Base-by-base conservation (phyloP, 805 yeast genomes). In the Myxozyma monticola region DNA sequence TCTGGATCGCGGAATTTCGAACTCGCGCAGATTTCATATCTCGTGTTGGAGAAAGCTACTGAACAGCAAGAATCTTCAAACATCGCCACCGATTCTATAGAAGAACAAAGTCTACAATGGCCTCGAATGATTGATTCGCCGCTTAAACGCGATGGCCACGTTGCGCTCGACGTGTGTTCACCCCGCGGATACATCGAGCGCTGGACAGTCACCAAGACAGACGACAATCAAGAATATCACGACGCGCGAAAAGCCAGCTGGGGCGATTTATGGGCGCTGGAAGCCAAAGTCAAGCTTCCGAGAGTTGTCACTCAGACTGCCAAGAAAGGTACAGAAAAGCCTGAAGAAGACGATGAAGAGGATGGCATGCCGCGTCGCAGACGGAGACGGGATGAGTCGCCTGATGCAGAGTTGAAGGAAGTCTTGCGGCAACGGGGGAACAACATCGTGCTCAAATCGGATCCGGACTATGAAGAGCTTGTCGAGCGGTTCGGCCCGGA, bases 201-300 rank as follows among this genome's bases (percentile, higher is more conserved):
- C 51, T 89, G 97, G 96, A 83, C 83, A 14, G 78, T 93, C 1
- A 84, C 97, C 0, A 85, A 83, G 65, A 81, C 95, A 17, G 74
- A 78, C 47, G 85, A 88, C 4, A 80, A 80, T 54, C 60, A 59
- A 25, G 80, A 74, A 1, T 93, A 88, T 60, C 95, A 87, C 63
- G 98, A 93, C 71, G 96, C 96, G 0, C 76, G 97, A 48, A 91
- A 93, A 66, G 79, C 88, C 0, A 68, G 68, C n/a, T 78, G 79
- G 63, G 96, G 96, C 20, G 99, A 93, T 65, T 68, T 83, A 45
- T 93, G 98, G 99, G 83, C 85, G 0, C 67, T 82, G 34, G 85
- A 77, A 30, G 82, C 82, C 2, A 85, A 84, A 64, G 72, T 79
- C 1, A 45, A 50, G 36, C 3, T 36, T 3, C 47, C 49, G 15